Conservation (phyloP, 2,329 filamentous ascomycete genomes). For the Diplodia seriata region DNA sequence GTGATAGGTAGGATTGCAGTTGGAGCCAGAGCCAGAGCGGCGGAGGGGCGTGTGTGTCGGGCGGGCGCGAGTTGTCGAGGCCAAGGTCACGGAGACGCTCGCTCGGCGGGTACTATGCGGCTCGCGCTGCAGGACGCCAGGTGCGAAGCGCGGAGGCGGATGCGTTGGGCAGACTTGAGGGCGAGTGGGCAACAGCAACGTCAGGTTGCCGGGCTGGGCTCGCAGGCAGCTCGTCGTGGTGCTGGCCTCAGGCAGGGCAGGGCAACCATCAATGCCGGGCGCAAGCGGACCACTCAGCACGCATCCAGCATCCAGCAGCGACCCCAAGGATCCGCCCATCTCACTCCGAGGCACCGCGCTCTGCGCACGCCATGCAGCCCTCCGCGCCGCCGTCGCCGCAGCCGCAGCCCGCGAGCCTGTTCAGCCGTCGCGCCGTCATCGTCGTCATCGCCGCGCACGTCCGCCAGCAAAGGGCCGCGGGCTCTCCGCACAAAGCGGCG, state of each 20-base stretch:
- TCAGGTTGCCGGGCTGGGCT: constrained; percentile 8
- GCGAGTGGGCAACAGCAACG: constrained; percentile 3
- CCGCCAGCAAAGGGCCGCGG: background rate
- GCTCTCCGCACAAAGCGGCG: constrained; percentile 24
- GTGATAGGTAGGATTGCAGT: constrained; percentile 31
- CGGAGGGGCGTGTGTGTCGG: constrained; percentile 11
- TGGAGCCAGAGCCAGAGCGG: constrained; percentile 12
- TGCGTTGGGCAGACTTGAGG: constrained; percentile 25
- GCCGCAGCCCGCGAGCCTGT: no score
- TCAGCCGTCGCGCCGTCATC: background rate
- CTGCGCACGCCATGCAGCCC: constrained; percentile 3
- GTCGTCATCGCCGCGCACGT: constrained; percentile 17
- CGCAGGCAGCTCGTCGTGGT: background rate
- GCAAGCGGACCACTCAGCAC: constrained; percentile 2
- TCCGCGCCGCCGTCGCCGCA: no score
- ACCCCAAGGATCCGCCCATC: constrained; percentile 3
- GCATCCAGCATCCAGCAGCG: no score
- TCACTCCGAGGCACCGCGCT: constrained; percentile 1
- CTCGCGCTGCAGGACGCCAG: constrained; percentile 29
- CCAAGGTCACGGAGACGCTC: background rate
- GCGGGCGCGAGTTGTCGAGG: constrained; percentile 15
- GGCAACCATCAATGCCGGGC: constrained; percentile 1
- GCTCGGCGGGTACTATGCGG: constrained; percentile 22
- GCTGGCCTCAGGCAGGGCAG: constrained; percentile 2
- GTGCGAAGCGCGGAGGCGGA: constrained; percentile 26